phyloP scores from a whole-genome alignment of 1,139 yeast genomes.

The Magnusiomyces sp. region DNA sequence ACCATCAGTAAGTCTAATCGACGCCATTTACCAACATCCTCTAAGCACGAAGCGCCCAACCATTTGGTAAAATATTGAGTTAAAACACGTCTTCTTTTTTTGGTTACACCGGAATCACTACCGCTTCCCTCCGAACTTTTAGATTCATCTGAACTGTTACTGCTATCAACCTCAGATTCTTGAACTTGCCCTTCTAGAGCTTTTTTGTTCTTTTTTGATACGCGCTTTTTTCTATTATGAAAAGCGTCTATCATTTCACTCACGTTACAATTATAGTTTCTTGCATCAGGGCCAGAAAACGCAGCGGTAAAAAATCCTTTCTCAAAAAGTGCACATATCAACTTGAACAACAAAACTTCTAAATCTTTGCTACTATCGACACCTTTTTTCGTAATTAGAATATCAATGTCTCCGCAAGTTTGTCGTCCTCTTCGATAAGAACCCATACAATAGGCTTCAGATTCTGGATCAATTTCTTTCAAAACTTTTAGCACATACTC shows the following conservation, averaged over 20 bases:
- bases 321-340: slow-evolving; percentile 24
- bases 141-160: no score
- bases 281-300: slow-evolving; percentile 20
- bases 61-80: slow-evolving; percentile 24
- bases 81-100: neutral
- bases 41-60: slow-evolving; percentile 30
- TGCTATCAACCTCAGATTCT: no score
- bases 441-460: slow-evolving; percentile 42
- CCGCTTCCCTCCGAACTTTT: no score
- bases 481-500: slow-evolving; percentile 32
- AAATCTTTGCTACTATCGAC: neutral
- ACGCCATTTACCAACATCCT: slow-evolving; percentile 33
- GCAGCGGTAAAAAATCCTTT: slow-evolving; percentile 32
- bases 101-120: no score
- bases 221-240: slow-evolving; percentile 8
- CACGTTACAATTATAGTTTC: neutral
- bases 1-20: slow-evolving; percentile 49
- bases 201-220: no score
- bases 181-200: no score
- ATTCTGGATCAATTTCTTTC: slow-evolving; percentile 33
- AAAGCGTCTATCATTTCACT: neutral
- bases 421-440: slow-evolving; percentile 46
- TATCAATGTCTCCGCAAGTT: slow-evolving; percentile 52
- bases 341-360: slow-evolving; percentile 27
- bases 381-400: slow-evolving; percentile 37